phyloP scores from a whole-genome alignment of 2,329 filamentous ascomycete genomes.

The Hymenoscyphus scutula region DNA sequence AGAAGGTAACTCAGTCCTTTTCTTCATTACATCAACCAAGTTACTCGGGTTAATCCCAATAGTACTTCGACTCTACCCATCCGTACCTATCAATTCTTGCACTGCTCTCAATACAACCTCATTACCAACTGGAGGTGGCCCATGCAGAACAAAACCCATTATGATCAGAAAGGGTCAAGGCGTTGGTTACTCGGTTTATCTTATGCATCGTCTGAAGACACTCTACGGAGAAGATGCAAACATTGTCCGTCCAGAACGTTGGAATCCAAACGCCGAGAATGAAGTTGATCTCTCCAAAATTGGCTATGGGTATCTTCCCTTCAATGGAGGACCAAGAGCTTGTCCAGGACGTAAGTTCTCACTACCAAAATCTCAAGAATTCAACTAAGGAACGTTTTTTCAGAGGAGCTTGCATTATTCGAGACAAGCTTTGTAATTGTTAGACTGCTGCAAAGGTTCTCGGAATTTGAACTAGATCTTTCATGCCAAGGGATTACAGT shows the following conservation, averaged over 20 bases:
- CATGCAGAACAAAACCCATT: not conserved
- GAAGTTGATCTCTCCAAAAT: not conserved
- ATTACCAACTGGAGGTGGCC: not conserved
- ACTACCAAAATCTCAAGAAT: too few relatives aligned
- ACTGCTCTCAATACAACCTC: not conserved
- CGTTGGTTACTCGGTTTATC: not conserved
- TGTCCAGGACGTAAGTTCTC: conserved; percentile 2
- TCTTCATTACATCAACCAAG: not conserved
- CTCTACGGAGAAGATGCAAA: conserved; percentile 5
- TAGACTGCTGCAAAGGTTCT: not conserved
- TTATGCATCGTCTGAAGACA: not conserved
- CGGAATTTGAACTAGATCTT: not conserved
- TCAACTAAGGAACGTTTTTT: too few relatives aligned
- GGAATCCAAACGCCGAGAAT: not conserved
- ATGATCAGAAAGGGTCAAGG: not conserved
- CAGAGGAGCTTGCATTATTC: not conserved
- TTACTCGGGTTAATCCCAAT: too few relatives aligned
- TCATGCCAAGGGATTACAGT: not conserved
- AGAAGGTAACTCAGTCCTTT: not conserved
- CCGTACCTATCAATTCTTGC: not conserved
- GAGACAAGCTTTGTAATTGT: not conserved
- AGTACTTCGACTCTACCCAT: not conserved
- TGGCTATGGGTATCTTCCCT: not conserved
- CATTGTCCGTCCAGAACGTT: not conserved
- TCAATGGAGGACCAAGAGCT: not conserved